Percentiles rank a stretch among this genome's conserved stretches.
These are phyloP conservation scores for Babjeviella inositovora DNA, from an alignment of 805 yeast genomes.

Conservation along the genomic window DNA sequence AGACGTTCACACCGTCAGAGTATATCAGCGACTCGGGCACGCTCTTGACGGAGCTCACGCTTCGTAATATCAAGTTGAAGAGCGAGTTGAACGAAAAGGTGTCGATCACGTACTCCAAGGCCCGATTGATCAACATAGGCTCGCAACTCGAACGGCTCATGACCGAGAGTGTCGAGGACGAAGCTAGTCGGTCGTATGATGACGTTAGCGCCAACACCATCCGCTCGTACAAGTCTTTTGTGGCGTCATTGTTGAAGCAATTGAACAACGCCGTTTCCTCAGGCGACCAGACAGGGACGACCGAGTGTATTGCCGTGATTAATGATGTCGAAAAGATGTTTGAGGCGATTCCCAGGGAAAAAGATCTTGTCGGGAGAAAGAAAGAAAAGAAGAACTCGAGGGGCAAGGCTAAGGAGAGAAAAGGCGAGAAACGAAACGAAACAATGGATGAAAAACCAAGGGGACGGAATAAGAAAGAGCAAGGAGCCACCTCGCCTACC, in stretches of 20 bases:
- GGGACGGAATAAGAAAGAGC: no score
- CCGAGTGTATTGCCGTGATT: conserved; percentile 53
- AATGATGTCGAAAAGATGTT: conserved; percentile 65
- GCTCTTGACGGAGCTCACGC: conserved; percentile 22
- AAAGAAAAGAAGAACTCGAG: neutral
- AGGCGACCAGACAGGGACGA: conserved; percentile 39
- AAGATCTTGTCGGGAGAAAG: neutral
- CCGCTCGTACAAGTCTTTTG: conserved; percentile 38
- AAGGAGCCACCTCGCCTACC: no score
- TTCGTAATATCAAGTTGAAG: conserved; percentile 30
- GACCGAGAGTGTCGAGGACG: conserved; percentile 6
- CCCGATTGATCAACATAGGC: conserved; percentile 51
- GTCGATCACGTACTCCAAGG: conserved; percentile 45
- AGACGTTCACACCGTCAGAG: conserved; percentile 22
- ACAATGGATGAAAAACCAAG: no score
- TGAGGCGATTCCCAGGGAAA: conserved; percentile 20
- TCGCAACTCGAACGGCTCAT: conserved; percentile 32
- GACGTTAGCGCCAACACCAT: conserved; percentile 23
- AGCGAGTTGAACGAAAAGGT: conserved; percentile 33
- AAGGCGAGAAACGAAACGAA: no score
- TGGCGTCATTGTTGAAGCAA: conserved; percentile 39
- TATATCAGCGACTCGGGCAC: conserved; percentile 38
- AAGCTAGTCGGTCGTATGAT: conserved; percentile 4
- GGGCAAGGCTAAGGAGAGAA: no score
- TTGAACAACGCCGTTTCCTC: conserved; percentile 33